Base-by-base conservation (phyloP, 768 basidiomycete genomes). In the Omphalotus guepiniiformis region DNA sequence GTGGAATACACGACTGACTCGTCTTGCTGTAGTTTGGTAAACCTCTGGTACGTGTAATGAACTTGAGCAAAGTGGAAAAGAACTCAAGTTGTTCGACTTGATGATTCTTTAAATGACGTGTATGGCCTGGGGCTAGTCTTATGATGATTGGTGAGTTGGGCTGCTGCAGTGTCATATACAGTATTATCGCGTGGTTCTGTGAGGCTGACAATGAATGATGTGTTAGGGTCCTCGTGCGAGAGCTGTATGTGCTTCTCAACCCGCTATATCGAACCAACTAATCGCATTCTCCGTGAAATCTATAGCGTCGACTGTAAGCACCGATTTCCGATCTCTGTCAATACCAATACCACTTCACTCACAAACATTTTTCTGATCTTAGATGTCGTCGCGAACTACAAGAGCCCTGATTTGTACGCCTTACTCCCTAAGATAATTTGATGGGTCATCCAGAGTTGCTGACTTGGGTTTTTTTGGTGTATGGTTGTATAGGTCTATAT, bases 321-420 rank as follows among this genome's bases (percentile, higher is more conserved):
- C n/a, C n/a, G n/a, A 16, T 30, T 52, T 37, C 15, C 15, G 3
- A 39, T 23, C 22, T 13, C 18, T 4, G 13, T 18, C 21, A 11
- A 19, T 41, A 23, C n/a, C 30, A 21, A 35, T 35, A 26, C 39
- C 23, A 13, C 32, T 43, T 34, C 23, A n/a, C n/a, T 23, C 8
- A 12, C 22, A 6, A 23, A 11, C 9, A 23, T 6, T 32, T 21
- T 13, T 32, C 16, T 37, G n/a, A 4, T 15, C 28, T 9, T 43
- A 90, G 88, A 75, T 50, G 93, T 93, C 32, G 84, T 90, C 29
- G 77, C 75, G 7, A 79, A 87, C 53, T 78, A 69, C 57, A 72
- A 88, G 50, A 73, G 83, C 45, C 83, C 85, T 25, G 94, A 98
- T 70, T 69, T 97, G 78, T 89, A 88, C 21, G 92, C 92, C 58